phyloP scores from a whole-genome alignment of 352 stramenopile genomes.

The Poterioochromonas sp. region DNA sequence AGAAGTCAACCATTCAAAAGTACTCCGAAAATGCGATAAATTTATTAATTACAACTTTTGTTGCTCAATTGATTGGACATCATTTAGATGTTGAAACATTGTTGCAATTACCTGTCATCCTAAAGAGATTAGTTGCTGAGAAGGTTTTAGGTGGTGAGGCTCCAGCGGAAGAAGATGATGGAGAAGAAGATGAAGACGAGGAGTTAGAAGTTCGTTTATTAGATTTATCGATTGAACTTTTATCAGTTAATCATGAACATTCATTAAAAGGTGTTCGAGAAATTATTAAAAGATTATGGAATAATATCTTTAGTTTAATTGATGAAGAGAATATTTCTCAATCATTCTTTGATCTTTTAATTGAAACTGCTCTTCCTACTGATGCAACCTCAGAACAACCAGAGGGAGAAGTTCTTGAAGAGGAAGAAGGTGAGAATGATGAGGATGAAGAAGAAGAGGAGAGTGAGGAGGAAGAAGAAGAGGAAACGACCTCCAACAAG shows the following conservation, averaged over 20 bases:
- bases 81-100: no score
- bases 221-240: neutral
- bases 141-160: neutral
- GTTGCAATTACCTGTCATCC: no score
- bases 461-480: constrained; percentile 32
- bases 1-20: no score
- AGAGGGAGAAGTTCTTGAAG: neutral
- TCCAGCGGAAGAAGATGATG: neutral
- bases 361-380: neutral
- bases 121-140: neutral
- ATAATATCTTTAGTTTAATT: neutral
- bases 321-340: neutral
- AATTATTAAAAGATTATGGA: constrained; percentile 12
- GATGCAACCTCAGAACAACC: neutral
- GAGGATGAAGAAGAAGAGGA: constrained; percentile 4
- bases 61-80: no score
- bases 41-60: no score
- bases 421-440: constrained; percentile 23
- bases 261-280: neutral
- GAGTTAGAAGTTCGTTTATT: neutral
- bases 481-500: neutral
- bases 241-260: neutral
- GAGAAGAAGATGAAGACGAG: constrained; percentile 11
- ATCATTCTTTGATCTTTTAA: neutral
- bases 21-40: no score